These are phyloP conservation scores for Dalbergia cochinchinensis DNA, from an alignment of 306 rosid species.

Conservation along the genomic window DNA sequence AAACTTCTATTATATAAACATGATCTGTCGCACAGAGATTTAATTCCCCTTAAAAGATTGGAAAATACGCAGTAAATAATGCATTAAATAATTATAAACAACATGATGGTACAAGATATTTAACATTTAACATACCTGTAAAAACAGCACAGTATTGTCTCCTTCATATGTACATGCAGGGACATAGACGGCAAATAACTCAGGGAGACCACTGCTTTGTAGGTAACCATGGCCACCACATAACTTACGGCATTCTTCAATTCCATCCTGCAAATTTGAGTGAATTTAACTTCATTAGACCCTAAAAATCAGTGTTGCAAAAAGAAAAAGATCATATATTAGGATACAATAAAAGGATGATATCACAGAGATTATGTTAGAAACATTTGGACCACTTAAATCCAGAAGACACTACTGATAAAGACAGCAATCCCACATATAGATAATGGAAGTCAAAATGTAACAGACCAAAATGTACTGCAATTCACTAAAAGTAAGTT, in stretches of 20 bases:
- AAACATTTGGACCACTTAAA: conserved; percentile 26
- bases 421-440: conserved; percentile 31
- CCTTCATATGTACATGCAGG: conserved; percentile 99
- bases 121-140: conserved; percentile 68
- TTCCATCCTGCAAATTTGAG: conserved; percentile 73
- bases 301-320: conserved; percentile 6
- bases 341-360: neutral
- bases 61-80: neutral
- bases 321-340: conserved; percentile 21
- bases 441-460: conserved; percentile 26
- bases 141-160: conserved; percentile 88
- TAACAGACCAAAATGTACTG: neutral
- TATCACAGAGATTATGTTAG: neutral
- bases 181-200: conserved; percentile 90
- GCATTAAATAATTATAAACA: conserved; percentile 24
- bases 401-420: conserved; percentile 2
- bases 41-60: neutral
- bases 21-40: neutral
- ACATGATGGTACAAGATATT: conserved; percentile 1
- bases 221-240: conserved; percentile 99
- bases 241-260: conserved; percentile 93
- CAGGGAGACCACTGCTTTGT: conserved; percentile 96
- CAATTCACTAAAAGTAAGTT: conserved; percentile 1
- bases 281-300: conserved; percentile 16
- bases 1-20: neutral